Percentiles rank a stretch among this genome's conserved stretches.
Conservation (phyloP, 1,284 basidiomycete genomes). For the Cutaneotrichosporon arboriforme region DNA sequence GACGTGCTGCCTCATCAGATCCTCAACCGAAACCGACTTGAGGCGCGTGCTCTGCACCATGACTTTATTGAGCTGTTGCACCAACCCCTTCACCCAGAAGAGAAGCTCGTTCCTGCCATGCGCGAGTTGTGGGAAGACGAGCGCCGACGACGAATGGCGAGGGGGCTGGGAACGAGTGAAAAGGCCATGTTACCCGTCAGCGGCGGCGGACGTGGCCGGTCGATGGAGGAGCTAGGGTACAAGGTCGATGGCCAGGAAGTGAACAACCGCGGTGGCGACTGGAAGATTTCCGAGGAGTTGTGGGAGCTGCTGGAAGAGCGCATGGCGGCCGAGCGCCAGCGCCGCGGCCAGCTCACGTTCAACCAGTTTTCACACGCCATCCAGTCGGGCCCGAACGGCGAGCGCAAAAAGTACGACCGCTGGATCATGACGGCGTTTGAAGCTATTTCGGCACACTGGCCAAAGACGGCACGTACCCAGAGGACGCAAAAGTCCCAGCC, state of each 20-base stretch:
- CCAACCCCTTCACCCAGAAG: conserved; percentile 53
- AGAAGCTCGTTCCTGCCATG: conserved; percentile 79
- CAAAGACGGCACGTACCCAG: conserved; percentile 26
- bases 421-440: conserved; percentile 84
- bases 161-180: conserved; percentile 50
- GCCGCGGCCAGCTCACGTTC: conserved; percentile 31
- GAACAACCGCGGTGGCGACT: conserved; percentile 44
- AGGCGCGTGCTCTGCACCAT: conserved; percentile 67
- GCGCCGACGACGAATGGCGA: conserved; percentile 60
- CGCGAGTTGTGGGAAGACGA: conserved; percentile 96
- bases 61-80: conserved; percentile 60
- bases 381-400: conserved; percentile 28
- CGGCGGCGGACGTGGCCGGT: conserved; percentile 40
- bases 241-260: conserved; percentile 24
- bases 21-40: conserved; percentile 68
- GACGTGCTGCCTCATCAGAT: conserved; percentile 78
- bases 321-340: conserved; percentile 49
- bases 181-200: conserved; percentile 42
- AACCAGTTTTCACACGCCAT: conserved; percentile 34
- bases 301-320: conserved; percentile 40
- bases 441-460: conserved; percentile 56
- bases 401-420: conserved; percentile 37
- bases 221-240: conserved; percentile 41
- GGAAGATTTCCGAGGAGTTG: conserved; percentile 42
- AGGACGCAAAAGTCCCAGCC: conserved; percentile 11